A percentile compares a stretch with the other conserved stretches of the same genome.
Evolutionary conservation across 208 protist species (phyloP).

Genomic region (Spongospora subterranea): DNA sequence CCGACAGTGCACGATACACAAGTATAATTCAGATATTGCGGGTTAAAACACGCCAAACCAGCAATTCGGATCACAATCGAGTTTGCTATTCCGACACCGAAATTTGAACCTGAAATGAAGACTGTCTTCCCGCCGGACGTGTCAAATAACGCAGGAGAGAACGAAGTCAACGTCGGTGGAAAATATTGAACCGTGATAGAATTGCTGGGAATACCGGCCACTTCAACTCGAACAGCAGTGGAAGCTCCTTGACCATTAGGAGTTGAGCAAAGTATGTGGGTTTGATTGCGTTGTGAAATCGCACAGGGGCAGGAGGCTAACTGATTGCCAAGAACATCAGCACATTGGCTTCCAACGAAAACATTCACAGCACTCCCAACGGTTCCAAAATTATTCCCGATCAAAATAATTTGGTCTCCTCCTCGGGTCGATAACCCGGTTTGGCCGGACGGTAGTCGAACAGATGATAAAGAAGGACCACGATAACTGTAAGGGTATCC

Average conservation of each 20-base stretch:
- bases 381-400: neutral
- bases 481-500: neutral
- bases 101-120: neutral
- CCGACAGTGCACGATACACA: neutral
- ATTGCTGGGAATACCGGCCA: slow-evolving; percentile 4
- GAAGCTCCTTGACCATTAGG: neutral
- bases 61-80: neutral
- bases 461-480: neutral
- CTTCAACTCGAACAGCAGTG: neutral
- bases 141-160: neutral
- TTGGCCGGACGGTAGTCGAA: neutral
- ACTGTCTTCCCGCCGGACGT: neutral
- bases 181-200: neutral
- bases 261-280: neutral
- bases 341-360: neutral
- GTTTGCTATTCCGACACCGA: neutral
- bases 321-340: neutral
- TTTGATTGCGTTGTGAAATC: neutral
- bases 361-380: neutral
- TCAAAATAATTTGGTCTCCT: neutral
- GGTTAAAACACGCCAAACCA: neutral
- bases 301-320: neutral
- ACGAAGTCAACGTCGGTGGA: neutral
- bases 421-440: neutral
- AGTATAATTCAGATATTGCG: neutral